Conservation (phyloP, 306 rosid genomes). For the Dalbergia cultrata region DNA sequence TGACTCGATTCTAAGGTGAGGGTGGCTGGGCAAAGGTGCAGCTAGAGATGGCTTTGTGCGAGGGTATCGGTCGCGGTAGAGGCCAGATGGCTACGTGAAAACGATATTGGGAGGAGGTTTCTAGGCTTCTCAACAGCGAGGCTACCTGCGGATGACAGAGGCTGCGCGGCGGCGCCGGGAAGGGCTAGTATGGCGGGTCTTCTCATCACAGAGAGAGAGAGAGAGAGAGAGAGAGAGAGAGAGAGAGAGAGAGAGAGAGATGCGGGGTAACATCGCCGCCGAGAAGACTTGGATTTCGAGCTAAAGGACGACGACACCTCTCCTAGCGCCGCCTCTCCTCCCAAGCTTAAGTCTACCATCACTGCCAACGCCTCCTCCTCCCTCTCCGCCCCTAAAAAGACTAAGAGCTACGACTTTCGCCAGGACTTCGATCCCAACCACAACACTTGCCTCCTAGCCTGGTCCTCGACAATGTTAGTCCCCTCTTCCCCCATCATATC, state of each 20-base stretch:
- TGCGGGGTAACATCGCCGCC: constrained; percentile 78
- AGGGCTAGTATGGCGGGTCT: too few relatives aligned
- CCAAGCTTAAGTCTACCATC: constrained; percentile 94
- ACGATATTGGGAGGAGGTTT: too few relatives aligned
- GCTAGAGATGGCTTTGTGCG: too few relatives aligned
- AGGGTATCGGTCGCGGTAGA: too few relatives aligned
- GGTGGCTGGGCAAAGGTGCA: too few relatives aligned
- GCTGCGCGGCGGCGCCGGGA: too few relatives aligned
- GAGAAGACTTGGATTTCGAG: constrained; percentile 96
- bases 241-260: background rate
- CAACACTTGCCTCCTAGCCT: constrained; percentile 68
- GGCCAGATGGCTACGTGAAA: too few relatives aligned
- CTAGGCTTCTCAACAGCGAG: too few relatives aligned
- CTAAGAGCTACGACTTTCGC: constrained; percentile 95
- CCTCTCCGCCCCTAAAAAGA: constrained; percentile 66
- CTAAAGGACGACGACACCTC: constrained; percentile 95
- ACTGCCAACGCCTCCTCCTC: constrained; percentile 77
- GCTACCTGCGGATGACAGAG: too few relatives aligned
- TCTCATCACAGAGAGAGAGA: too few relatives aligned
- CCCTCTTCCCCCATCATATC: background rate
- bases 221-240: too few relatives aligned
- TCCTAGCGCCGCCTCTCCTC: constrained; percentile 81
- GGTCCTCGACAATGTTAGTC: constrained; percentile 90
- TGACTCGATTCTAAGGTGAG: too few relatives aligned
- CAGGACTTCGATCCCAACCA: constrained; percentile 85